phyloP scores from a whole-genome alignment of 2,329 filamentous ascomycete species.

The Sporothrix brasiliensis region DNA sequence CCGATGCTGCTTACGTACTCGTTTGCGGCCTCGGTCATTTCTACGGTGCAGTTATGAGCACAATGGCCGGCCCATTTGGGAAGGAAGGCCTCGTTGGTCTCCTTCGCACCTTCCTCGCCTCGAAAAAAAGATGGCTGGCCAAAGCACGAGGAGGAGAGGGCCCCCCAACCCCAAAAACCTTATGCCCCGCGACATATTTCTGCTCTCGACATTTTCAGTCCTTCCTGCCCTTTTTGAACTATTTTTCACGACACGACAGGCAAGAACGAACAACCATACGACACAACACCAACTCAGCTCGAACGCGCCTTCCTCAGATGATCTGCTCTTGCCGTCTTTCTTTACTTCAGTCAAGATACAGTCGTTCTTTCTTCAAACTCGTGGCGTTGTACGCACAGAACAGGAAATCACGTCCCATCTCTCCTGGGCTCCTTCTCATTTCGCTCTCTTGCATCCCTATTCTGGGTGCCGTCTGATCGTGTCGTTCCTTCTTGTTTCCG shows the following conservation, averaged over 20 bases:
- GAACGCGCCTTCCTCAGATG: conserved; percentile 30
- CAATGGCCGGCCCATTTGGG: conserved; percentile 23
- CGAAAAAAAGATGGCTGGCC: neutral
- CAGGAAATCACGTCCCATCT: neutral
- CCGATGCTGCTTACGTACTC: conserved; percentile 6
- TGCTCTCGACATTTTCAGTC: neutral
- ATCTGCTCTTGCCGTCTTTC: neutral
- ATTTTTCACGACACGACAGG: neutral
- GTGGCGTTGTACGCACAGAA: neutral
- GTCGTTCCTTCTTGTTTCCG: conserved; percentile 2
- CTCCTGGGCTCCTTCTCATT: conserved; percentile 4
- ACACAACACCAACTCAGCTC: neutral
- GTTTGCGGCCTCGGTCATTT: neutral
- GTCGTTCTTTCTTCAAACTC: conserved; percentile 30
- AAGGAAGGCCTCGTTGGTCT: conserved; percentile 16
- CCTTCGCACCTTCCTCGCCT: conserved; percentile 28
- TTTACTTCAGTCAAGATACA: neutral
- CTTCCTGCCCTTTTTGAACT: conserved; percentile 12
- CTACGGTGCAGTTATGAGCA: conserved; percentile 4
- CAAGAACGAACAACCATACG: conserved; percentile 11
- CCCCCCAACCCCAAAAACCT: neutral
- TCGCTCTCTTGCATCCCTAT: neutral
- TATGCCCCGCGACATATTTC: neutral
- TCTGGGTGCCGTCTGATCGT: neutral
- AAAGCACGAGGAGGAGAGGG: neutral